Percentiles rank a stretch among this genome's conserved stretches.
These are phyloP conservation scores for Agrocybe pediades DNA, from an alignment of 768 basidiomycete species.

Conservation along the genomic window DNA sequence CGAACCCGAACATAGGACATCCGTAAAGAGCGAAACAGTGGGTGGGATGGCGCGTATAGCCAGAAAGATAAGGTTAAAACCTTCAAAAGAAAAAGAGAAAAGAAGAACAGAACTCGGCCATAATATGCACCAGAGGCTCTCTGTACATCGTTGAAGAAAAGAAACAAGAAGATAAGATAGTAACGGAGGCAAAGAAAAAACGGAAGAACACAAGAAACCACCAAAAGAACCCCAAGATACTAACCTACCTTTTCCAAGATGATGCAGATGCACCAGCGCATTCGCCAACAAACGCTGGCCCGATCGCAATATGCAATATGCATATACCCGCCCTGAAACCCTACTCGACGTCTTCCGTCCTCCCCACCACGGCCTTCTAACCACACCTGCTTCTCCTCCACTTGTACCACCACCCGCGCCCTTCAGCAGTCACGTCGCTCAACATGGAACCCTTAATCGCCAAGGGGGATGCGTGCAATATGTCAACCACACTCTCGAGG, in stretches of 20 bases:
- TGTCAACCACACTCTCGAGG: constrained; percentile 87
- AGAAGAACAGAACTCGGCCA: no score
- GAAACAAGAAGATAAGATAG: not conserved
- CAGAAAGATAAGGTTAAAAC: no score
- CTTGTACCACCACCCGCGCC: no score
- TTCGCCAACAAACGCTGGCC: constrained; percentile 39
- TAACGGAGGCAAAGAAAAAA: not conserved
- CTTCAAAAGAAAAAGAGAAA: no score
- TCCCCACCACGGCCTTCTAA: constrained; percentile 26
- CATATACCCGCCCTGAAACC: constrained; percentile 41
- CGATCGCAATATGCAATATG: constrained; percentile 38
- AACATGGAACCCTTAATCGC: constrained; percentile 70
- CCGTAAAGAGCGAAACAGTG: no score
- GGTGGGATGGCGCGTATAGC: no score
- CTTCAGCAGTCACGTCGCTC: constrained; percentile 32
- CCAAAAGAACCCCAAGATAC: no score
- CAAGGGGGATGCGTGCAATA: constrained; percentile 81
- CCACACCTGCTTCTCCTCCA: no score
- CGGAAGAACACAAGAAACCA: no score
- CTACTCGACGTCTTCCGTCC: constrained; percentile 70
- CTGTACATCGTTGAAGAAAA: no score
- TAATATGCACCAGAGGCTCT: no score
- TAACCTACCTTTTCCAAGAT: constrained; percentile 57
- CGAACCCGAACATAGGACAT: no score
- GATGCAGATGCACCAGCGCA: constrained; percentile 54